Evolutionary conservation across 306 rosid genomes (phyloP).

Genomic region (Prunus mongolica): DNA sequence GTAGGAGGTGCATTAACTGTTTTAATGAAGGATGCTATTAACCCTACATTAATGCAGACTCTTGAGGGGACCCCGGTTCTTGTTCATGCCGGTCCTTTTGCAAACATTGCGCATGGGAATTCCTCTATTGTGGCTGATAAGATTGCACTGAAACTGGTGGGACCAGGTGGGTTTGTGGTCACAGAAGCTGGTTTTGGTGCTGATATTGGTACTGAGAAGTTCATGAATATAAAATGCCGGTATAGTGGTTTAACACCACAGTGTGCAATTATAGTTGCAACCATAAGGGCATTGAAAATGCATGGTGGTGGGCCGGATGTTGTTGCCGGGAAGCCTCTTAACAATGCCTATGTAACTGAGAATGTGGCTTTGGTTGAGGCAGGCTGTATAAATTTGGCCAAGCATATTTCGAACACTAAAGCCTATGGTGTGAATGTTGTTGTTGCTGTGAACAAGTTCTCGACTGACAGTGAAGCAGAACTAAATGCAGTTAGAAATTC

Average conservation of each 20-base stretch:
- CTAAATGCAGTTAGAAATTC: slow-evolving; percentile 63
- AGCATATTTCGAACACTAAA: slow-evolving; percentile 73
- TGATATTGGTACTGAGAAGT: slow-evolving; percentile 95
- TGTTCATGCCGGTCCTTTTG: slow-evolving; percentile 98
- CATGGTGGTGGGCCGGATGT: slow-evolving; percentile 97
- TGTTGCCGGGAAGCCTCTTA: slow-evolving; percentile 92
- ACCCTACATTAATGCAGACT: slow-evolving; percentile 98
- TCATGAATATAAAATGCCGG: slow-evolving; percentile 92
- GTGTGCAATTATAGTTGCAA: slow-evolving; percentile 89
- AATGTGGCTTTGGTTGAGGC: slow-evolving; percentile 81
- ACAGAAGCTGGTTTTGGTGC: slow-evolving; percentile 99
- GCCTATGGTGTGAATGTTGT: slow-evolving; percentile 89
- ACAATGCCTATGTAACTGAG: slow-evolving; percentile 78
- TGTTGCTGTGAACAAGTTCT: slow-evolving; percentile 84
- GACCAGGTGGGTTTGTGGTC: slow-evolving; percentile 95
- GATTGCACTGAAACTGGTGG: slow-evolving; percentile 92
- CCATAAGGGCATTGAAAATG: slow-evolving; percentile 93
- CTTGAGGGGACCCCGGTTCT: slow-evolving; percentile 98
- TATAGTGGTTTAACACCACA: slow-evolving; percentile 93
- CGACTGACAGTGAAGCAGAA: slow-evolving; percentile 91
- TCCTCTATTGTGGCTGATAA: slow-evolving; percentile 97
- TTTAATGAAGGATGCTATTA: slow-evolving; percentile 93
- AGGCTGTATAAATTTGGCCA: slow-evolving; percentile 86
- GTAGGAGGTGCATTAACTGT: slow-evolving; percentile 96
- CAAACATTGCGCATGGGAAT: slow-evolving; percentile 96